phyloP scores from a whole-genome alignment of 2,329 filamentous ascomycete species.

The Fusarium piperis region DNA sequence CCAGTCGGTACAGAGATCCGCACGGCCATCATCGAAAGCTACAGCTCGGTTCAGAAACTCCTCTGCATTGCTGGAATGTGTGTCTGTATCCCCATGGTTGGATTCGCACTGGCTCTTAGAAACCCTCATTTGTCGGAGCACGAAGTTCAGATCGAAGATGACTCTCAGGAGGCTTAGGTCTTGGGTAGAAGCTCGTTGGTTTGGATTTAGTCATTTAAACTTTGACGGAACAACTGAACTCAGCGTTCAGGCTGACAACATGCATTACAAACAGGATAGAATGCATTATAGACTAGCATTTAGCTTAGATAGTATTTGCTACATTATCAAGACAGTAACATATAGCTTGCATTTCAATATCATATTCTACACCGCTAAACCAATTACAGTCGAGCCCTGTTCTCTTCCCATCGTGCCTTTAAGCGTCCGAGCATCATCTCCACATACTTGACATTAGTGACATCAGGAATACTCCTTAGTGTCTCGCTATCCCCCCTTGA shows the following conservation, averaged over 20 bases:
- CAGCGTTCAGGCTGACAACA: neutral
- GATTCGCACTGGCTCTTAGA: slow-evolving; percentile 53
- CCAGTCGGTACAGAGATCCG: slow-evolving; percentile 57
- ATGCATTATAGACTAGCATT: neutral
- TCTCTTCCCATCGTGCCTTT: slow-evolving; percentile 2
- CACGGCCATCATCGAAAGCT: slow-evolving; percentile 55
- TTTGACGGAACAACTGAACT: neutral
- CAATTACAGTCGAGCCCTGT: neutral
- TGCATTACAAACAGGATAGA: neutral
- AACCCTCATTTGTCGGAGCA: slow-evolving; percentile 57
- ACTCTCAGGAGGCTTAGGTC: neutral
- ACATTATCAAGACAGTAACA: neutral
- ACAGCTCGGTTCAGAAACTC: slow-evolving; percentile 55
- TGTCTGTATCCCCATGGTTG: slow-evolving; percentile 58
- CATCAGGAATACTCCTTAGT: slow-evolving; percentile 27
- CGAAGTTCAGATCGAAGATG: slow-evolving; percentile 37
- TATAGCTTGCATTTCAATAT: neutral
- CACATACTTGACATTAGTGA: slow-evolving; percentile 23
- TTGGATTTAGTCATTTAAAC: neutral
- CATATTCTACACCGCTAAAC: neutral
- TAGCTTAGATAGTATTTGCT: neutral
- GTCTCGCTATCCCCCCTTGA: slow-evolving; percentile 30
- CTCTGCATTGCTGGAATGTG: slow-evolving; percentile 58
- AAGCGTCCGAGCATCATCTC: slow-evolving; percentile 25
- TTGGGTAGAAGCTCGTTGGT: neutral